phyloP scores from a whole-genome alignment of 257 asterid genomes.

The Solanum ossicruentum region DNA sequence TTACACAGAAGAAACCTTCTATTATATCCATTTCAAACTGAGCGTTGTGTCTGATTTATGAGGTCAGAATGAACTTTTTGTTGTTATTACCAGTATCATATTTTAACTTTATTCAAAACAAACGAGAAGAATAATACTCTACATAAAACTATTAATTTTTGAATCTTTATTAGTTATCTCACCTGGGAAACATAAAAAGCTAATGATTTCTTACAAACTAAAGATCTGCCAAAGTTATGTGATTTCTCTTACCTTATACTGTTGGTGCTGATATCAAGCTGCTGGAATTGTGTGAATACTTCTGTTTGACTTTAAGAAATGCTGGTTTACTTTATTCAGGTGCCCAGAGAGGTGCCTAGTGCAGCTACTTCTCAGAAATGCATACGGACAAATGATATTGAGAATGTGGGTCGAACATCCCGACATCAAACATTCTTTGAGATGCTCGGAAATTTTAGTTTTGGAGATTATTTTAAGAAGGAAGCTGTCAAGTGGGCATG shows the following conservation, averaged over 20 bases:
- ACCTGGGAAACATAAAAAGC: not conserved
- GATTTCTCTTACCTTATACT: not conserved
- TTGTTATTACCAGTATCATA: not conserved
- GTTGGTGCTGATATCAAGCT: not conserved
- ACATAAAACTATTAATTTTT: not conserved
- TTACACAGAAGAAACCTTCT: not conserved
- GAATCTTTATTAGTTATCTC: not conserved
- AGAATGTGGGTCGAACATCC: constrained; percentile 87
- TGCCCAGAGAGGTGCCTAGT: constrained; percentile 78
- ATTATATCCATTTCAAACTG: not conserved
- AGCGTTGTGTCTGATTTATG: not conserved
- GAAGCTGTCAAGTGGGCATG: constrained; percentile 97
- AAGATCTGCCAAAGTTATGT: not conserved
- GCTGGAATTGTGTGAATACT: not conserved
- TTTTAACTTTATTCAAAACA: not conserved
- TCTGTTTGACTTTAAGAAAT: not conserved
- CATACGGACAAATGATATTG: constrained; percentile 82
- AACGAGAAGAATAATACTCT: not conserved
- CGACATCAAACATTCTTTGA: constrained; percentile 98
- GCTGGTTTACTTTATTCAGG: constrained; percentile 28
- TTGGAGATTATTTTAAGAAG: constrained; percentile 90
- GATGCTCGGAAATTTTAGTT: constrained; percentile 97
- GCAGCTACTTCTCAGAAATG: constrained; percentile 95
- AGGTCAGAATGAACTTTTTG: not conserved
- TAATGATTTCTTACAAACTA: not conserved